Evolutionary conservation across 306 rosid genomes (phyloP).

Genomic region (Fragaria nilgerrensis): DNA sequence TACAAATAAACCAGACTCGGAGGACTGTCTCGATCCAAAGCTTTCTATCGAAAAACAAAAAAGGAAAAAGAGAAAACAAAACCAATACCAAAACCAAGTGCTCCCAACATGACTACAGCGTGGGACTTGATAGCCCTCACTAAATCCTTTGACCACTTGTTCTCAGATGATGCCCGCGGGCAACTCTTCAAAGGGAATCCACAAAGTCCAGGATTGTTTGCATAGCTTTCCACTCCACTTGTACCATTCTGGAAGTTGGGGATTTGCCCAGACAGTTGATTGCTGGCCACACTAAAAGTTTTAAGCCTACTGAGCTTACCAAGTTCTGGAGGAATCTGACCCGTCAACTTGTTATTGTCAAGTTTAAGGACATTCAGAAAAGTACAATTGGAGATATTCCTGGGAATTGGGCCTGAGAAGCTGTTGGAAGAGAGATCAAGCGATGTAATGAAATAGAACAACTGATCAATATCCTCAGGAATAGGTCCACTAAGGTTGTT

Average conservation of each 20-base stretch:
- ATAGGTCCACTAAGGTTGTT: conserved; percentile 56
- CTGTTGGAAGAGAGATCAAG: conserved; percentile 75
- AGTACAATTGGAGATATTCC: conserved; percentile 27
- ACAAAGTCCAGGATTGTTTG: background rate
- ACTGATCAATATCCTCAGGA: conserved; percentile 32
- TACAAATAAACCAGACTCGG: too few species aligned
- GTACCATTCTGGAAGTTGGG: background rate
- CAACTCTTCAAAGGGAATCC: background rate
- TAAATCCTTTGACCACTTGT: background rate
- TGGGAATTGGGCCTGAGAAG: conserved; percentile 59
- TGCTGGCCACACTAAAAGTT: conserved; percentile 38
- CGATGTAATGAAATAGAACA: conserved; percentile 26
- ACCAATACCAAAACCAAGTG: background rate
- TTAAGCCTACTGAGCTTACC: conserved; percentile 39
- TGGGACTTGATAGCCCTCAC: background rate
- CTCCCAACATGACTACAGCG: background rate
- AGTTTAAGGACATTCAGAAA: conserved; percentile 57
- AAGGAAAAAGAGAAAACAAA: background rate
- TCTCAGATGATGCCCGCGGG: background rate
- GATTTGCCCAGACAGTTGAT: background rate
- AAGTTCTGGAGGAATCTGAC: conserved; percentile 52
- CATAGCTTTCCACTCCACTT: background rate
- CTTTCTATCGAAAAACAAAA: background rate
- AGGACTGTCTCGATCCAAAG: background rate
- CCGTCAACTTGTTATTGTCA: conserved; percentile 50